Evolutionary conservation across 129 eudicot genomes (phyloP), one percentile per base, ranked within the genome.

Genomic region (Centaurea solstitialis): DNA sequence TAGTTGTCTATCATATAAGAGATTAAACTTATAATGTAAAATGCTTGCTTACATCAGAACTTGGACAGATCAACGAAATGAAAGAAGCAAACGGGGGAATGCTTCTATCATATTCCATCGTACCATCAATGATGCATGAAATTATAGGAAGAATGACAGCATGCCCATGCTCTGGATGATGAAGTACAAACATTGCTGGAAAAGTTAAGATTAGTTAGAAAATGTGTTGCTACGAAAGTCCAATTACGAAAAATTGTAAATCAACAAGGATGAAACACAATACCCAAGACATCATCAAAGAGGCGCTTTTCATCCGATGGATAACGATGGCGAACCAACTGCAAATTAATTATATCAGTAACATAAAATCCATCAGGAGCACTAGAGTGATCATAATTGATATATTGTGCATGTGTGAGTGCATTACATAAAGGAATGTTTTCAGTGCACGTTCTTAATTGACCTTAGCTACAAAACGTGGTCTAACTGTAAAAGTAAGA

Each of bases 91-190:
- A 92, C 8, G 98, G 98, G 41, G 97, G 93, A 79, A 80, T 85
- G 83, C 79, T 86, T 80, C 85, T 87, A 80, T 90, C 90, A 70
- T 94, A 94, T 82, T 92, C 97, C 75, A 94, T 66, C 17, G 96
- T 90, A 72, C 97, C 90, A 86, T 92, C 98, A 62, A 94, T 92
- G 66, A 94, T 90, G 40, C 93, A 87, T 50, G 97, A 94, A 74
- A 94, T 94, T 50, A 94, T 92, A n/a, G 98, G 98, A 77, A 87
- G 97, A 70, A 94, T 86, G 68, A 94, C 98, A 75, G 92, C 87
- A 68, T 94, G 97, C 68, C 98, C 98, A 85, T 94, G 98, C 83
- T 94, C 98, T 45, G 98, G 98, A 84, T 94, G 98, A 85, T 94
- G 97, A 76, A 92, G 98, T 64, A 94, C 94, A 78, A 94, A 94